A percentile compares a stretch with the other conserved stretches of the same genome.
These are phyloP conservation scores for Sphagnum fallax DNA, from an alignment of 228 moss, liverwort and hornwort genomes.

Conservation along the genomic window DNA sequence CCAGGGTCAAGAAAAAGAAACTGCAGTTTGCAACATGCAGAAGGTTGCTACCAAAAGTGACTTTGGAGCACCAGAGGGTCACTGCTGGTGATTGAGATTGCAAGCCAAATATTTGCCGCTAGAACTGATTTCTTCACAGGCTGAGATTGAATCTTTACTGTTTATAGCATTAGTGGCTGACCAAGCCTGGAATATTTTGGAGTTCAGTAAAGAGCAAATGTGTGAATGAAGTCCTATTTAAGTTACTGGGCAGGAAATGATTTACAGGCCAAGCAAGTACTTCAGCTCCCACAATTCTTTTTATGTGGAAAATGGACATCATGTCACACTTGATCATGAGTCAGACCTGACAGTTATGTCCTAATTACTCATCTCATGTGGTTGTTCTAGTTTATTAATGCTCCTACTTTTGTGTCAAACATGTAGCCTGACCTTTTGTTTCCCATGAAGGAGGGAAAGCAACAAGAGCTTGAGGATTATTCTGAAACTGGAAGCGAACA, in stretches of 20 bases:
- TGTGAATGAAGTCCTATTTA: no score
- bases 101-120: slow-evolving; percentile 30
- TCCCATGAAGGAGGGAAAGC: slow-evolving; percentile 7
- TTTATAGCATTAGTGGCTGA: no score
- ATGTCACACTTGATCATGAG: no score
- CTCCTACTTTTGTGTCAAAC: neutral
- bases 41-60: slow-evolving; percentile 27
- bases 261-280: neutral
- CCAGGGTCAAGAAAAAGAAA: slow-evolving; percentile 49
- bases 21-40: slow-evolving; percentile 17
- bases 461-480: slow-evolving; percentile 5
- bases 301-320: neutral
- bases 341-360: neutral
- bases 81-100: slow-evolving; percentile 39
- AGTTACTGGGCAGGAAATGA: no score
- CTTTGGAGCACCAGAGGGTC: slow-evolving; percentile 32
- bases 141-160: no score
- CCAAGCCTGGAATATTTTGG: no score
- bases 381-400: neutral
- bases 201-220: no score
- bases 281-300: neutral
- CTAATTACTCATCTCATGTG: neutral
- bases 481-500: slow-evolving; percentile 20
- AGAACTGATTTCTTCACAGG: slow-evolving; percentile 17
- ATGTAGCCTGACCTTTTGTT: neutral